Percentiles rank a stretch among this genome's conserved stretches.
Conservation (phyloP, 352 stramenopile species). For the Phytophthora kernoviae region DNA sequence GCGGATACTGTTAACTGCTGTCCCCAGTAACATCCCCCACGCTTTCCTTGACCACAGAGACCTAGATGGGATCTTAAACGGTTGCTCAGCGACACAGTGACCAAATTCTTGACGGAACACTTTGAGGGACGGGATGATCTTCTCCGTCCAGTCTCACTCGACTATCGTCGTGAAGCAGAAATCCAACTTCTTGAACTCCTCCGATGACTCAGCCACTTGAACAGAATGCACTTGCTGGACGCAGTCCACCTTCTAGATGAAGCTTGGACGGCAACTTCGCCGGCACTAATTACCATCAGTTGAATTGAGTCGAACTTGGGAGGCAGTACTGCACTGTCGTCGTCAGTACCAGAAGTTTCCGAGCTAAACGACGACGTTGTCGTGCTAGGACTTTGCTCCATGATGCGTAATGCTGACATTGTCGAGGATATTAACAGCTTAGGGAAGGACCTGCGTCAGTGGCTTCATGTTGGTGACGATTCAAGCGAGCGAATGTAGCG, state of each 20-base stretch:
- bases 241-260: conserved; percentile 50
- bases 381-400: conserved; percentile 41
- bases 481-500: conserved; percentile 57
- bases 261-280: conserved; percentile 37
- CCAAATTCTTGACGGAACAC: conserved; percentile 25
- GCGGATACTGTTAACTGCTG: conserved; percentile 44
- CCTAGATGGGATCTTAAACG: conserved; percentile 30
- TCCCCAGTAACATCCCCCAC: conserved; percentile 37
- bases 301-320: conserved; percentile 44
- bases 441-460: conserved; percentile 43
- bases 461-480: conserved; percentile 48
- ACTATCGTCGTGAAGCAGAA: conserved; percentile 45
- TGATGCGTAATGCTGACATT: conserved; percentile 36
- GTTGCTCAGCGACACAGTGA: conserved; percentile 29
- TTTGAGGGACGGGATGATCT: conserved; percentile 40
- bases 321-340: conserved; percentile 2
- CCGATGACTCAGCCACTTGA: conserved; percentile 35
- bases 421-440: conserved; percentile 36
- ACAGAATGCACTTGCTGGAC: conserved; percentile 41
- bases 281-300: conserved; percentile 23
- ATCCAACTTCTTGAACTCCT: conserved; percentile 22
- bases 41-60: conserved; percentile 30
- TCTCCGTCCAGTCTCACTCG: conserved; percentile 41
- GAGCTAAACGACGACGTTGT: conserved; percentile 42
- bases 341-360: background rate